Percentiles rank a stretch among this genome's conserved stretches.
These are phyloP conservation scores for Theileria equi DNA, from an alignment of 169 alveolate genomes.

Conservation along the genomic window DNA sequence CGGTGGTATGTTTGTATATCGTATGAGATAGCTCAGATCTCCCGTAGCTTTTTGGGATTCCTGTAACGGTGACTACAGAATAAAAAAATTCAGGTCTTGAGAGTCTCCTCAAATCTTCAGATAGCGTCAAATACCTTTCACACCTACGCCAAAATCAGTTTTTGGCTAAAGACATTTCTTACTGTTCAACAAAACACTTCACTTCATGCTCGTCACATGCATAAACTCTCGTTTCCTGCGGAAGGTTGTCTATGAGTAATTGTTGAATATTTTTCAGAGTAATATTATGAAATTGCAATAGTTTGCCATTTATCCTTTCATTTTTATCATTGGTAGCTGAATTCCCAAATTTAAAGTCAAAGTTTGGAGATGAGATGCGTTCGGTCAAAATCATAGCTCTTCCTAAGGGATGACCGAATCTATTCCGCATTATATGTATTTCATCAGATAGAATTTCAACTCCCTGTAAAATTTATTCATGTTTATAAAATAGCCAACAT, in stretches of 20 bases:
- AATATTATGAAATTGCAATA: neutral
- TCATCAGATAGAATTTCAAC: conserved; percentile 59
- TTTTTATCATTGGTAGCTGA: neutral
- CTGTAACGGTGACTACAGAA: conserved; percentile 72
- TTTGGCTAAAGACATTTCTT: neutral
- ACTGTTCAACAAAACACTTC: conserved; percentile 75
- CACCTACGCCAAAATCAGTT: conserved; percentile 51
- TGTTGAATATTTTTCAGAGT: conserved; percentile 28
- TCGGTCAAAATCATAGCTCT: conserved; percentile 66
- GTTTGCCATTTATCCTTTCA: neutral
- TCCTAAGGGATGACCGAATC: conserved; percentile 71
- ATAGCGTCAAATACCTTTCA: conserved; percentile 71
- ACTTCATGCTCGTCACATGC: conserved; percentile 75
- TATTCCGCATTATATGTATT: conserved; percentile 71
- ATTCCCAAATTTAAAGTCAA: conserved; percentile 60
- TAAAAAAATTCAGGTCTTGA: conserved; percentile 66
- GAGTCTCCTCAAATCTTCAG: conserved; percentile 74
- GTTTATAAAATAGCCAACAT: neutral
- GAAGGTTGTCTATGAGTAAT: conserved; percentile 51
- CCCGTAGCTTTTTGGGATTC: conserved; percentile 75
- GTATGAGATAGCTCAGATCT: conserved; percentile 69
- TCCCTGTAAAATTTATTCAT: conserved; percentile 39
- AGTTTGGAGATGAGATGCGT: conserved; percentile 61
- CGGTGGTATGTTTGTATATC: conserved; percentile 59
- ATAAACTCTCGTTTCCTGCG: conserved; percentile 65